Evolutionary conservation across 495 filamentous ascomycete genomes (phyloP), one percentile per base, ranked within the genome.

Genomic region (Penicillium waksmanii): DNA sequence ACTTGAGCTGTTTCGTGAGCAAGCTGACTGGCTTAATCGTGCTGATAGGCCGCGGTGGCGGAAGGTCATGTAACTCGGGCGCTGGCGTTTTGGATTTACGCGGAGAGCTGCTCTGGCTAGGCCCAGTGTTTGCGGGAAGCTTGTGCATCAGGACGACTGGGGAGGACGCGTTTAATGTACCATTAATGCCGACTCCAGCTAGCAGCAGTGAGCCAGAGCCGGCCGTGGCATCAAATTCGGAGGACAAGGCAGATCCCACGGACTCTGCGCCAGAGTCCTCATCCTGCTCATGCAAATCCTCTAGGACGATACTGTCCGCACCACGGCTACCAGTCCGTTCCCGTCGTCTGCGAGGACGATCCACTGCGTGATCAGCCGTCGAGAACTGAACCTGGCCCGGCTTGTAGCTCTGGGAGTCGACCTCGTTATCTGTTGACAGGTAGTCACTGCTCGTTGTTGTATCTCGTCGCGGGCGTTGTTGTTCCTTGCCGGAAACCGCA

Each of bases 1-100:
- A 90, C 56, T 90, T 93, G 17, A 98, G 80, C 25, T 86, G 84
- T 66, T 80, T 77, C 2, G 86, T 85, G 13, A 92, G 68, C 53
- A 93, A 72, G 74, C 92, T 96, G 50, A 89, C 83, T 1, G 94
- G 92, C 55, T 91, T 87, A 4, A 92, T 64, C 64, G 87, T 88
- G 70, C 92, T 96, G 60, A 98, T 86, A 8, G 96, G 96, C 15
- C 93, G 83, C n/a, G 93, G 88, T 1, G 95, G 92, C 21, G 95
- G 95, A 15, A 98, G 82, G n/a, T 88, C 90, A 72, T 91, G 77
- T 68, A 89, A 70, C 60, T 84, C 74, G 5, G 87, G 82, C 3
- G 88, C 80, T 9, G 85, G 79, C 2, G 47, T 77, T 54, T 81
- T 85, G n/a, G 70, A 62, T 63, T 88, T 89, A 57, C 81, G 87